Evolutionary conservation across 768 basidiomycete species (phyloP), one percentile per base, ranked within the genome.

Genomic region (Postia placenta): DNA sequence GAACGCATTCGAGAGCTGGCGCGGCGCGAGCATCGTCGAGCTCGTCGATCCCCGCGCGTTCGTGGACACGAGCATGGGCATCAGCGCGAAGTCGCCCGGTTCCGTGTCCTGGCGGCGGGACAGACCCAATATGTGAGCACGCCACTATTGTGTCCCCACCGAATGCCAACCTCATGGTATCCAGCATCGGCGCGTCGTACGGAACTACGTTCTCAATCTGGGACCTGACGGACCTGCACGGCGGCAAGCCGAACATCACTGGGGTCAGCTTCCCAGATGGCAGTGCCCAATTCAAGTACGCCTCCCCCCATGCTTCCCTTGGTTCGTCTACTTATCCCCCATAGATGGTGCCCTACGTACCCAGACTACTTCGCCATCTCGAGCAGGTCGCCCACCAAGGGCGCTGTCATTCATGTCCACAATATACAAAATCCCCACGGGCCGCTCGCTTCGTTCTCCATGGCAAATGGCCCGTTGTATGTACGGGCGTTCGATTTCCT

Each of bases 401-500:
- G 85, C 48, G 88, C 87, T 24, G 65, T 77, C 25, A 71, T 92
- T 33, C 77, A 87, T 58, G 72, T 91, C 36, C 78, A 87, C 67
- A 86, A 85, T 56, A 70, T 74, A 39, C 74, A 74, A 45, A 86
- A 81, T 62, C 64, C 80, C 15, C 75, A 86, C 42, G 74, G 82
- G 22, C 76, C 80, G 49, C 85, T 87, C 23, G 79, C 77, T 14
- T 65, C 72, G 7, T 78, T 89, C 44, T 66, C 65, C 37, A 59
- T 91, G 47, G 74, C 74, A 23, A 71, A 79, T 23, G 76, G 76
- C 22, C 88, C 88, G 14, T 76, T 83, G 63, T 71, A 74, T 52
- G 70, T 89, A 27, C 75, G 76, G 45, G 83, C 87, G 61, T 87
- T 92, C 57, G 89, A 91, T 67, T 91, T 89, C 65, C 66, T 92